A percentile compares a stretch with the other conserved stretches of the same genome.
Evolutionary conservation across 139 green algal species (phyloP).

Genomic region (Parachlorella kessleri): DNA sequence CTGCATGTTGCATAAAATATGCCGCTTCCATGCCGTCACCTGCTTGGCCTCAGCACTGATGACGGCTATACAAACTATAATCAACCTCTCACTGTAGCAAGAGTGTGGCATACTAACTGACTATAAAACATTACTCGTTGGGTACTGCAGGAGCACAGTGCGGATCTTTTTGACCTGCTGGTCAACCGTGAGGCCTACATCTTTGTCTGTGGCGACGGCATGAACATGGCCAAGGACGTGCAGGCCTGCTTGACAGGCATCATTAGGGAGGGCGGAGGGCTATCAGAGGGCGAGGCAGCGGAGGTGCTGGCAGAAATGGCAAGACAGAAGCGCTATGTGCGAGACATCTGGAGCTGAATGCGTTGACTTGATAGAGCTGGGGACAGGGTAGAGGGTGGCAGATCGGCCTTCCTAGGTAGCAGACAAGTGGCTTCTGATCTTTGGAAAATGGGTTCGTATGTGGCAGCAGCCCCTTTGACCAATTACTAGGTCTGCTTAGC

Average conservation of each 20-base stretch:
- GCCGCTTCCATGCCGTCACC: not conserved
- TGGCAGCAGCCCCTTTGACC: too few species aligned
- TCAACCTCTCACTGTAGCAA: too few species aligned
- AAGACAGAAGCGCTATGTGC: conserved; percentile 73
- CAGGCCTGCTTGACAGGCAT: conserved; percentile 74
- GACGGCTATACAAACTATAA: not conserved
- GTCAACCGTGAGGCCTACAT: conserved; percentile 58
- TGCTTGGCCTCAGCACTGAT: not conserved
- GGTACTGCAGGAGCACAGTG: conserved; percentile 38
- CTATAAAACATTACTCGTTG: too few species aligned
- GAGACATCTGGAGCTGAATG: conserved; percentile 85
- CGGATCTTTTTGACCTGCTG: conserved; percentile 41
- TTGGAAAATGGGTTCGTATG: too few species aligned
- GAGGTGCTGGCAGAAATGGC: conserved; percentile 65
- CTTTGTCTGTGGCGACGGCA: conserved; percentile 90
- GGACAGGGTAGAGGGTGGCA: too few species aligned
- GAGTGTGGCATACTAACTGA: too few species aligned
- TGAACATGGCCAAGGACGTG: conserved; percentile 93
- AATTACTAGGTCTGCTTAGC: too few species aligned
- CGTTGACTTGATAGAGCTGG: too few species aligned
- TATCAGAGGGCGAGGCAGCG: conserved; percentile 44
- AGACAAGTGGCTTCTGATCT: too few species aligned
- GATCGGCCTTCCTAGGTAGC: too few species aligned
- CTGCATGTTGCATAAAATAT: too few species aligned
- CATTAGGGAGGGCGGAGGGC: conserved; percentile 44